Conservation (phyloP, 148 eudicot genomes). For the Rhododendron vialii region DNA sequence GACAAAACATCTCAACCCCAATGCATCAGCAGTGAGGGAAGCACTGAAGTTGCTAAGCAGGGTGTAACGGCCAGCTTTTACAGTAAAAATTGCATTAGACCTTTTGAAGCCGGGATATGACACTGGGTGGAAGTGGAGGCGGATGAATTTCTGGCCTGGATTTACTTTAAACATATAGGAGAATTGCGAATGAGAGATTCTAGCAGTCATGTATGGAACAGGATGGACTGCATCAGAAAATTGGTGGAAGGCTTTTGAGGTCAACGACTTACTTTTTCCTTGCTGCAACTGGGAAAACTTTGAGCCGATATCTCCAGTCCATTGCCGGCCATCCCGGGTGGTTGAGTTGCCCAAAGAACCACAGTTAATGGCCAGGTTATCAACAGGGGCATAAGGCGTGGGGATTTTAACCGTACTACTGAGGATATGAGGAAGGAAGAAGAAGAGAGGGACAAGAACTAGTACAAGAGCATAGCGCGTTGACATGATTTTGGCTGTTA, state of each 20-base stretch:
- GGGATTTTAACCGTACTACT: background rate
- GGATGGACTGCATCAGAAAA: background rate
- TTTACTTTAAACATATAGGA: background rate
- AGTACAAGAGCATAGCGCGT: background rate
- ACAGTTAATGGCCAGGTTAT: background rate
- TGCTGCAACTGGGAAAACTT: background rate
- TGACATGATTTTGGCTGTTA: background rate
- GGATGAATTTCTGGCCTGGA: background rate
- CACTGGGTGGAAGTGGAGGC: background rate
- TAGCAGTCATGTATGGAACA: background rate
- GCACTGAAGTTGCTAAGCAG: conserved; percentile 27
- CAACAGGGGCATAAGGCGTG: background rate
- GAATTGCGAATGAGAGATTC: background rate
- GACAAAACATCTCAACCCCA: background rate
- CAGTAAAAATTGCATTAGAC: conserved; percentile 12
- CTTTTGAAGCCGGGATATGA: conserved; percentile 7
- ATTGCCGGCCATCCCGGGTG: background rate
- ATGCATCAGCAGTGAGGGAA: conserved; percentile 11
- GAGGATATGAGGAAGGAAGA: background rate
- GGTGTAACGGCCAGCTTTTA: conserved; percentile 15
- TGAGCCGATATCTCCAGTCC: background rate
- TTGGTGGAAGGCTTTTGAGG: background rate
- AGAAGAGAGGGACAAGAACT: background rate
- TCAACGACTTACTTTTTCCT: background rate
- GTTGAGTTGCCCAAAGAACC: background rate